phyloP scores from a whole-genome alignment of 306 rosid species.

The Pueraria montana region DNA sequence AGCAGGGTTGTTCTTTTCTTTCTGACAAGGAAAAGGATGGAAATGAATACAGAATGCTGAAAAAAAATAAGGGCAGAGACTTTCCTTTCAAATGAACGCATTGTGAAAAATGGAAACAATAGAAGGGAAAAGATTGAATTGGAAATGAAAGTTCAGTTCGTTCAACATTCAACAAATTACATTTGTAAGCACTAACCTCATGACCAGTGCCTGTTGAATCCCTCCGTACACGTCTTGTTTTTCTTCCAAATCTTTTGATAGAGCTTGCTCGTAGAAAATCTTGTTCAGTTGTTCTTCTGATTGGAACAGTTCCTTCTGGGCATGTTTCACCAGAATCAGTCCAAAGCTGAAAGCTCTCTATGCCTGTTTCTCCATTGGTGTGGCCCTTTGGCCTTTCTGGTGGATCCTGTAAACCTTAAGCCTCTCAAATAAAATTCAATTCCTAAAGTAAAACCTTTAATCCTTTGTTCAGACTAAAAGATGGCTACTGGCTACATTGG shows the following conservation, averaged over 20 bases:
- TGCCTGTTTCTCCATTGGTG: conserved; percentile 50
- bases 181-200: conserved; percentile 68
- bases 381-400: conserved; percentile 85
- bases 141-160: background rate
- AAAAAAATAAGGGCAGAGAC: conserved; percentile 18
- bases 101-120: conserved; percentile 11
- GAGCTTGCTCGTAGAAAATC: conserved; percentile 91
- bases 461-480: conserved; percentile 32
- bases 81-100: conserved; percentile 42
- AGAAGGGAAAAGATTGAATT: background rate
- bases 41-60: conserved; percentile 28
- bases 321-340: conserved; percentile 79
- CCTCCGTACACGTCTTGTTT: conserved; percentile 78
- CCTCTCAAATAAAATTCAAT: conserved; percentile 45
- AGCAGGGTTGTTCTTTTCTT: conserved; percentile 35
- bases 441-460: conserved; percentile 24
- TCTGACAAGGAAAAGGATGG: conserved; percentile 36
- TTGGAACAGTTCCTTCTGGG: conserved; percentile 92
- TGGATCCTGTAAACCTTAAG: conserved; percentile 75
- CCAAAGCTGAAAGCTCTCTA: conserved; percentile 80
- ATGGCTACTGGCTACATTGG: background rate
- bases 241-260: conserved; percentile 76
- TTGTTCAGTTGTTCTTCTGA: conserved; percentile 77
- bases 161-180: background rate
- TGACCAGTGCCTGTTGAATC: conserved; percentile 90